phyloP scores from a whole-genome alignment of 148 eudicot genomes.

The Rhododendron simsii region DNA sequence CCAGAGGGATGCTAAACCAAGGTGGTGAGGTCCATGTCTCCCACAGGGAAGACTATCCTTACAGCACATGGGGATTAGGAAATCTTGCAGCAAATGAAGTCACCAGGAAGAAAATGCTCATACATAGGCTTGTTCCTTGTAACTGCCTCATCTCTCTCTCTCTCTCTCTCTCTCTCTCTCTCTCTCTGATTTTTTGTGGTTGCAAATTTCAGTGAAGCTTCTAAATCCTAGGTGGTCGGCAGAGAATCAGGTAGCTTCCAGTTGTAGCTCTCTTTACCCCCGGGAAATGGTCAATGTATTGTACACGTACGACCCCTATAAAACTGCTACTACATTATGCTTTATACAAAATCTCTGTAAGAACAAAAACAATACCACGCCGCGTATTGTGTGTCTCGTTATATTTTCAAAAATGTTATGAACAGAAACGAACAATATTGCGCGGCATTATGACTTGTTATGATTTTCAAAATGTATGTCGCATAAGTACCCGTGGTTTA shows the following conservation, averaged over 20 bases:
- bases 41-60: slow-evolving; percentile 20
- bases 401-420: too few relatives aligned
- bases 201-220: neutral
- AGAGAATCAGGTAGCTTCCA: neutral
- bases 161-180: neutral
- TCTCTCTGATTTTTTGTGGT: neutral
- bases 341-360: too few relatives aligned
- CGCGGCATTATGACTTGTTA: neutral
- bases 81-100: slow-evolving; percentile 10
- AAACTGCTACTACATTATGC: neutral
- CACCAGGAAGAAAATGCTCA: neutral
- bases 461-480: neutral
- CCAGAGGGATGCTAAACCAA: slow-evolving; percentile 24
- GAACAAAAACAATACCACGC: too few relatives aligned
- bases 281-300: neutral
- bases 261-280: neutral
- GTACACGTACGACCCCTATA: neutral
- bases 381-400: too few relatives aligned
- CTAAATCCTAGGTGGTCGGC: neutral
- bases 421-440: too few relatives aligned
- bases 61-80: slow-evolving; percentile 16
- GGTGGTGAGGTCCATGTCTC: slow-evolving; percentile 28
- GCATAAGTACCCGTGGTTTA: too few relatives aligned
- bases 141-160: neutral
- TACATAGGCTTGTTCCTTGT: neutral